Base-by-base conservation (phyloP, 2,329 filamentous ascomycete genomes). In the Microcera coccophila region DNA sequence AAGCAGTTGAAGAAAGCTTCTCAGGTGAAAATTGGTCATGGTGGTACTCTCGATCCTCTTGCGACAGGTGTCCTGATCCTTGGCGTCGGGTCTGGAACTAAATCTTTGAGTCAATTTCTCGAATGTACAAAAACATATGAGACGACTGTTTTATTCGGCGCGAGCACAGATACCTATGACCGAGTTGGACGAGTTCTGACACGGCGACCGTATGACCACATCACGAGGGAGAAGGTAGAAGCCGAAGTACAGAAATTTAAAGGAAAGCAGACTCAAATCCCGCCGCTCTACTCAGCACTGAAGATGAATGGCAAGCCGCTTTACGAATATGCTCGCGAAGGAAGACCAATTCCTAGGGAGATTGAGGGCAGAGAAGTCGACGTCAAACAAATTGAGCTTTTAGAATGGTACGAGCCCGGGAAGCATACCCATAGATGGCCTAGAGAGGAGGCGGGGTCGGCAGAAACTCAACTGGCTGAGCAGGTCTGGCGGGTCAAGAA, bases 251-350 rank as follows among this genome's bases (percentile, higher is more conserved):
- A 73, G 4, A 70, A 75, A 47, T 96, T 95, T 65, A 76, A 83
- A 29, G 93, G 93, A 14, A 85, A 85, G 55, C 89, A 89, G 58
- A 83, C 87, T 71, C 93, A 98, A 71, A 83, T 87, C 54, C 93
- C 93, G 28, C 91, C 91, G 5, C 79, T 98, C 16, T 98, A 90
- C 67, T 95, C 89, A 21, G 93, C 93, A 9, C 74, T 97, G 48
- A 90, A 91, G 65, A 88, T 96, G 65, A 81, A 96, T 54, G 93
- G 93, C 2, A 96, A 96, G 72, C 86, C 88, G 24, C 75, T 96
- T 37, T 98, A 98, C 63, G 90, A 98, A 68, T 97, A 97, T 66
- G 93, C 93, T 16, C 78, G 93, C 37, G 88, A 90, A 63, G 93
- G 93, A 14, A 89, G 85, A 60, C 81, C 87, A 26, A 84, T 95